phyloP scores from a whole-genome alignment of 2,329 filamentous ascomycete species.

The Cyclaneusma minus region DNA sequence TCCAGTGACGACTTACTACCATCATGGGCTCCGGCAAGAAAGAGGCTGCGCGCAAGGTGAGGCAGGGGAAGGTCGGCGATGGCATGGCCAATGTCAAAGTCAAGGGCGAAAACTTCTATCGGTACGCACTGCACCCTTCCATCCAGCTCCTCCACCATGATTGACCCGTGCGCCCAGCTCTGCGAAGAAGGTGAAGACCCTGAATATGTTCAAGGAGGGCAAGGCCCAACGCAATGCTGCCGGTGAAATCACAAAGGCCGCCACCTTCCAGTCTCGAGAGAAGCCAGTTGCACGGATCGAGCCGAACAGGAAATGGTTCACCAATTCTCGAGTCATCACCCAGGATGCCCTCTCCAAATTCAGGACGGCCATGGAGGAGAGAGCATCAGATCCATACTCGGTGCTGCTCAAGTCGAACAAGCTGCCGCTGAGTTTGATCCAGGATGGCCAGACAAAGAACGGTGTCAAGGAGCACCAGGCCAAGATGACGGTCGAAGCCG shows the following conservation, averaged over 20 bases:
- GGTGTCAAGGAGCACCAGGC: conserved; percentile 85
- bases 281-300: conserved; percentile 75
- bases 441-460: conserved; percentile 61
- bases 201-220: conserved; percentile 86
- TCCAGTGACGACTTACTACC: conserved; percentile 1
- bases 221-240: conserved; percentile 66
- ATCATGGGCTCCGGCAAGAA: conserved; percentile 84
- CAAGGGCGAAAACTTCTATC: conserved; percentile 98
- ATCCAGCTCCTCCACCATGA: conserved; percentile 1
- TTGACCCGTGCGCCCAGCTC: conserved; percentile 19
- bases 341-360: conserved; percentile 81
- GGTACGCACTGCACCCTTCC: conserved; percentile 29
- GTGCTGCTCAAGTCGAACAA: conserved; percentile 97
- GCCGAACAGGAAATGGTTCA: conserved; percentile 96
- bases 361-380: conserved; percentile 81
- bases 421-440: conserved; percentile 86
- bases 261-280: conserved; percentile 70
- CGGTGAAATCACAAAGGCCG: conserved; percentile 74
- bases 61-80: conserved; percentile 73
- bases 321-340: conserved; percentile 77
- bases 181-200: conserved; percentile 75
- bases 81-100: conserved; percentile 81
- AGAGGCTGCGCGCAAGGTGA: conserved; percentile 65
- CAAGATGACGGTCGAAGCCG: conserved; percentile 82
- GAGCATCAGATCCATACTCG: conserved; percentile 78